Conservation (phyloP, 2,329 filamentous ascomycete genomes). For the Arachnopeziza araneosa region DNA sequence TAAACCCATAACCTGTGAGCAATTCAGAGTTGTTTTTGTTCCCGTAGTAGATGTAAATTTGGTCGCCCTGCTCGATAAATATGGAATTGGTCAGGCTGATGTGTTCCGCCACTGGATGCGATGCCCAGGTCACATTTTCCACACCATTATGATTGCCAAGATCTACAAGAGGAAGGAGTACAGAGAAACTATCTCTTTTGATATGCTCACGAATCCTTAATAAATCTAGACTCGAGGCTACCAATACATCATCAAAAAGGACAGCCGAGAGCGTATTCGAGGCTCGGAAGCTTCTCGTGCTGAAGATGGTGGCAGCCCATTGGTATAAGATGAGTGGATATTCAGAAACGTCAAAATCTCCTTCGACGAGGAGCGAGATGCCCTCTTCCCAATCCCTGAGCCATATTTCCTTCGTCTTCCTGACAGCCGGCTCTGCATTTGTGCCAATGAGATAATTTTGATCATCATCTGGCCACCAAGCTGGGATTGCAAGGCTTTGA, state of each 20-base stretch:
- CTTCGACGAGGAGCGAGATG: not conserved
- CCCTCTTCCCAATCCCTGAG: constrained; percentile 20
- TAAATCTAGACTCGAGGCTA: not conserved
- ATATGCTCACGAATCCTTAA: constrained; percentile 15
- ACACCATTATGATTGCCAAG: constrained; percentile 65
- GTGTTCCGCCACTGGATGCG: constrained; percentile 33
- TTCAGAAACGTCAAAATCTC: constrained; percentile 8
- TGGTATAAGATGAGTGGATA: constrained; percentile 43
- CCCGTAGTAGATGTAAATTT: constrained; percentile 67
- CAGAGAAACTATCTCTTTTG: constrained; percentile 36
- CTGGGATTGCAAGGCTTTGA: constrained; percentile 48
- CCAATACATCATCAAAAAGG: constrained; percentile 9
- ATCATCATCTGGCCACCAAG: constrained; percentile 60
- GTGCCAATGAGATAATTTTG: constrained; percentile 41
- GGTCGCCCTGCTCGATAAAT: constrained; percentile 44
- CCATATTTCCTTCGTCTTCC: constrained; percentile 23
- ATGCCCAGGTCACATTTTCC: constrained; percentile 54
- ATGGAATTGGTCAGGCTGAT: constrained; percentile 42
- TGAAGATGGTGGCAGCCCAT: constrained; percentile 61
- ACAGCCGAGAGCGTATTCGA: constrained; percentile 42
- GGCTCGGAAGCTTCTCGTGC: constrained; percentile 59
- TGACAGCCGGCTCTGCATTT: constrained; percentile 27
- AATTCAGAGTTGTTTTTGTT: constrained; percentile 70
- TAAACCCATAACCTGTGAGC: constrained; percentile 58
- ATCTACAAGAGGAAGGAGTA: constrained; percentile 66